phyloP scores from a whole-genome alignment of 2,329 filamentous ascomycete genomes.

The Fusarium phyllophilum region DNA sequence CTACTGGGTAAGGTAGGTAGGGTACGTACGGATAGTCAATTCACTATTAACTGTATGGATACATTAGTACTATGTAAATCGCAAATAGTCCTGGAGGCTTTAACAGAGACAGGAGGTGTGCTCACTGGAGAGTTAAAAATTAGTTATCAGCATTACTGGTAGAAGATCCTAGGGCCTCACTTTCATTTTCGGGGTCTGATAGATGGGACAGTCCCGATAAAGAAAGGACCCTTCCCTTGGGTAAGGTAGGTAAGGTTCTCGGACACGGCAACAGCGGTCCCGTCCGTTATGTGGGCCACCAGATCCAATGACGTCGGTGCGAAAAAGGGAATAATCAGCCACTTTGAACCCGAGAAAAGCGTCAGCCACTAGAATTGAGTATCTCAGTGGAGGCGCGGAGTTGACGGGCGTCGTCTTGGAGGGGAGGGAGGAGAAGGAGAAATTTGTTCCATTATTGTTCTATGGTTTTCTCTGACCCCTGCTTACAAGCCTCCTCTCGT shows the following conservation, averaged over 20 bases:
- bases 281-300: not conserved
- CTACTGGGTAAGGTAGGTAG: not conserved
- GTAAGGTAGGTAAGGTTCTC: not conserved
- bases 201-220: not conserved
- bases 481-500: not conserved
- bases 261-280: not conserved
- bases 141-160: not conserved
- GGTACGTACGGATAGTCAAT: not conserved
- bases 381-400: slow-evolving; percentile 22
- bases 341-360: slow-evolving; percentile 11
- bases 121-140: not conserved
- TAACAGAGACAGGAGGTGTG: not conserved
- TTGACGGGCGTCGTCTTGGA: not conserved
- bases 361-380: slow-evolving; percentile 26
- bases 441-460: slow-evolving; percentile 32
- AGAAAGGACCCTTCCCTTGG: slow-evolving; percentile 13
- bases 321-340: slow-evolving; percentile 17
- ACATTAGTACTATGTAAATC: not conserved
- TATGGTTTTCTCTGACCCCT: slow-evolving; percentile 24
- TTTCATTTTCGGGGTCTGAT: not conserved
- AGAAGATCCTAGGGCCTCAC: not conserved
- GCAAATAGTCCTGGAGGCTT: not conserved
- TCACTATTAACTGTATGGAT: not conserved
- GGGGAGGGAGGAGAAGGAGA: not conserved
- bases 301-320: slow-evolving; percentile 20